These are phyloP conservation scores for Chaetomium sp. DNA, from an alignment of 2,329 filamentous ascomycete species.

Conservation along the genomic window DNA sequence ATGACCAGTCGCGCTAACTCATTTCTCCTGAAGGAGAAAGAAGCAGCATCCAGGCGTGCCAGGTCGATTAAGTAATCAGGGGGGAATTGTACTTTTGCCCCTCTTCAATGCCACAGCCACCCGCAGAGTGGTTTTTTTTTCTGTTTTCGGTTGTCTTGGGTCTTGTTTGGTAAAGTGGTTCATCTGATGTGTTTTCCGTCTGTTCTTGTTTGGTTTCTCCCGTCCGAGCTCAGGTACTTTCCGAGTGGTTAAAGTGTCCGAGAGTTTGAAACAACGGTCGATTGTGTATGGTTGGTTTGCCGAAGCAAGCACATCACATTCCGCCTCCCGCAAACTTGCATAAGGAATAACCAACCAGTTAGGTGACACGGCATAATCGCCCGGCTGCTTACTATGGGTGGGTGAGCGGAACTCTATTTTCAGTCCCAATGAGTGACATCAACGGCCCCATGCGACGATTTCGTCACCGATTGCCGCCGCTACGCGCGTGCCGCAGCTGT, in stretches of 20 bases:
- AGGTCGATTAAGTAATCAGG: conserved; percentile 14
- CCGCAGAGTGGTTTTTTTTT: conserved; percentile 3
- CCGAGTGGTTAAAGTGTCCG: neutral
- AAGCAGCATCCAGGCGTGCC: conserved; percentile 22
- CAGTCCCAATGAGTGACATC: neutral
- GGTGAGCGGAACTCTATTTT: conserved; percentile 6
- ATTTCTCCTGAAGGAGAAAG: conserved; percentile 28
- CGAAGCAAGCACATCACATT: neutral
- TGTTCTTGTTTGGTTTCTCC: conserved; percentile 1
- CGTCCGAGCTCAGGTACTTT: neutral
- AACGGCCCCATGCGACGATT: neutral
- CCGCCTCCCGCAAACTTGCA: neutral
- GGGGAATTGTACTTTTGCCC: conserved; percentile 25
- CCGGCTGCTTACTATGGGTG: neutral
- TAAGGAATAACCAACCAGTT: neutral
- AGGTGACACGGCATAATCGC: conserved; percentile 7
- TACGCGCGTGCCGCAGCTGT: neutral
- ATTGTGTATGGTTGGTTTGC: neutral
- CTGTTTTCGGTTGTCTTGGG: neutral
- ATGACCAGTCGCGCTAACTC: conserved; percentile 31
- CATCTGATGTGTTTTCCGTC: conserved; percentile 1
- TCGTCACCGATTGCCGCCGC: neutral
- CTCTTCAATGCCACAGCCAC: conserved; percentile 23
- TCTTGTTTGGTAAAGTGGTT: neutral
- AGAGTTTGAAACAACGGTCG: conserved; percentile 1